Conservation (phyloP, 441 rosid genomes). For the Syzygium malaccense region DNA sequence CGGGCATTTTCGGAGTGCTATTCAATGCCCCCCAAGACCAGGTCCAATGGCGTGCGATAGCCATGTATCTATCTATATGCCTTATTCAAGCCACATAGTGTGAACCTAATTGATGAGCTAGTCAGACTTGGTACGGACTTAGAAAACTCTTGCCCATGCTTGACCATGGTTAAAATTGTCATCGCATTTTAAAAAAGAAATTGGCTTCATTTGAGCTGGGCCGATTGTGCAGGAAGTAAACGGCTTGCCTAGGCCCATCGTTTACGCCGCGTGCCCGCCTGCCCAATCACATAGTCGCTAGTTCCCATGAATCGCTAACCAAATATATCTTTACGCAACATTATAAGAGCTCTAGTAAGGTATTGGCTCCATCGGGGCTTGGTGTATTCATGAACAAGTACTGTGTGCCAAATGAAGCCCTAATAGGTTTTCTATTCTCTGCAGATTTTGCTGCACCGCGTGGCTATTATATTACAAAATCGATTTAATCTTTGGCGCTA, state of each 20-base stretch:
- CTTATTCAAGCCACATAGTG: background rate
- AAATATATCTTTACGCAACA: background rate
- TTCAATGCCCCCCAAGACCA: background rate
- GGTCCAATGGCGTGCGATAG: background rate
- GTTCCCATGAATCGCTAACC: background rate
- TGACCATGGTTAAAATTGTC: background rate
- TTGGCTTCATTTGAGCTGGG: background rate
- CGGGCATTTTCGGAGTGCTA: background rate
- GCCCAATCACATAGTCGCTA: background rate
- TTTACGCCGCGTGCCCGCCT: no score
- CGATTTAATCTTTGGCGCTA: background rate
- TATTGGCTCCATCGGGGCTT: background rate
- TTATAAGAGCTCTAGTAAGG: background rate
- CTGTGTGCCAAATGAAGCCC: background rate
- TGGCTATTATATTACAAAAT: background rate
- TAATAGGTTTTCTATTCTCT: background rate
- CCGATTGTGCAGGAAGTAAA: no score
- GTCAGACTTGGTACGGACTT: background rate
- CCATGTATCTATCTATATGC: background rate
- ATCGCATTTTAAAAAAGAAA: background rate
- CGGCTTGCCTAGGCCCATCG: no score
- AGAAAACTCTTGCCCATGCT: background rate
- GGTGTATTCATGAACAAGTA: background rate
- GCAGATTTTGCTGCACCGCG: background rate
- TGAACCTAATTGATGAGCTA: background rate